Base-by-base conservation (phyloP, 208 protist genomes). In the Leishmania tarentolae region DNA sequence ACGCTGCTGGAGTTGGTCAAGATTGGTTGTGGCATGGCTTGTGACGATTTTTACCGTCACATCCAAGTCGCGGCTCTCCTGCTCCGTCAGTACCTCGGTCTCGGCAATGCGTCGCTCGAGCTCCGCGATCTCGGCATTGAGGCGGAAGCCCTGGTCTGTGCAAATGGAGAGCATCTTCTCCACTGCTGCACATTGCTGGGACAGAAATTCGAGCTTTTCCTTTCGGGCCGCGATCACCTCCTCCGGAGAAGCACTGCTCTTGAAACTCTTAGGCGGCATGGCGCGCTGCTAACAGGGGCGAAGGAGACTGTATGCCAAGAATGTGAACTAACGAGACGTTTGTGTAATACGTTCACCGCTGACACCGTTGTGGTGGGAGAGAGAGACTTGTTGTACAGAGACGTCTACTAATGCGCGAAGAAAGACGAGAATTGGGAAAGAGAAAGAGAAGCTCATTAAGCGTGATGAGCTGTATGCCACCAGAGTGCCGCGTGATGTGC, bases 141-240 rank as follows among this genome's bases (percentile, higher is more conserved):
- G 76, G 65, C 84, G 89, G 11, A 87, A 80, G 57, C 84, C 80
- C 80, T 98, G 93, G 73, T 97, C 95, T 28, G 91, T 87, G 37
- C 91, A 88, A 50, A 98, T 90, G 73, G 92, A 85, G 24, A 98
- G 69, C 82, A 97, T 93, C 61, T 88, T 86, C 85, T 98, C 95
- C 19, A 97, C 89, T 3, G 93, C 92, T 44, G 89, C 78, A 76
- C 88, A 95, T 75, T 95, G 91, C 76, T 88, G 84, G 44, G 66
- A 75, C 24, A 97, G 80, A 2, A 66, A 73, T 81, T 91, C 91
- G 50, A 93, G 68, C 74, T 91, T 82, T 81, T 88, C 80, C 78
- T 86, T 86, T 72, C 94, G 93, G 17, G 84, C 87, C 79, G 95
- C 92, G 11, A 95, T 78, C n/a, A 84, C 75, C 76, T 97, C 87